A percentile compares a stretch with the other conserved stretches of the same genome.
Evolutionary conservation across 2,329 filamentous ascomycete genomes (phyloP).

Genomic region (Botrytis hyacinthi): DNA sequence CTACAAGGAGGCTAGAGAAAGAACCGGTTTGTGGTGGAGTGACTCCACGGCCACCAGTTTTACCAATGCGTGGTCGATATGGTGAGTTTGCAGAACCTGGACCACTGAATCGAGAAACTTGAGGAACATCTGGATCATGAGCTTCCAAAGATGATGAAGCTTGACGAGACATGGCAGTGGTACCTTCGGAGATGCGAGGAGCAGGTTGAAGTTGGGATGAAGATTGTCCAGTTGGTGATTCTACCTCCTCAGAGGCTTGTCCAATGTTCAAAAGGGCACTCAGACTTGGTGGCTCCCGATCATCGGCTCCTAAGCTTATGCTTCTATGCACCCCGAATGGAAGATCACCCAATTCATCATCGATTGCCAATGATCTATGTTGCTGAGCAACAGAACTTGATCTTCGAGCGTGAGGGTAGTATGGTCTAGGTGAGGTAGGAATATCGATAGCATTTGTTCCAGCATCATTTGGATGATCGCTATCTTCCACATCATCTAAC

Average conservation of each 20-base stretch:
- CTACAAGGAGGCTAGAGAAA: conserved; percentile 38
- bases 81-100: conserved; percentile 35
- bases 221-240: conserved; percentile 34
- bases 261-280: conserved; percentile 57
- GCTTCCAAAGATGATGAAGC: conserved; percentile 35
- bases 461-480: conserved; percentile 44
- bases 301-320: conserved; percentile 64
- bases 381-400: conserved; percentile 69
- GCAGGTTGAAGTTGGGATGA: conserved; percentile 38
- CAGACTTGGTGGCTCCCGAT: conserved; percentile 62
- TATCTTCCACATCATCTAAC: conserved; percentile 32
- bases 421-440: conserved; percentile 64
- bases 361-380: conserved; percentile 52
- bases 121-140: conserved; percentile 32
- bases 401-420: conserved; percentile 54
- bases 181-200: conserved; percentile 34
- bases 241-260: conserved; percentile 43
- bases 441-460: conserved; percentile 70
- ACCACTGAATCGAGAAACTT: conserved; percentile 30
- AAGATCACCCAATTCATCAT: conserved; percentile 59
- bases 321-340: conserved; percentile 63
- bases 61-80: conserved; percentile 37
- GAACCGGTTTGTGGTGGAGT: conserved; percentile 39
- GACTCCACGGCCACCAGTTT: conserved; percentile 35
- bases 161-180: conserved; percentile 32